phyloP scores from a whole-genome alignment of 2,329 filamentous ascomycete species.

The Epicoccum sorghinum region DNA sequence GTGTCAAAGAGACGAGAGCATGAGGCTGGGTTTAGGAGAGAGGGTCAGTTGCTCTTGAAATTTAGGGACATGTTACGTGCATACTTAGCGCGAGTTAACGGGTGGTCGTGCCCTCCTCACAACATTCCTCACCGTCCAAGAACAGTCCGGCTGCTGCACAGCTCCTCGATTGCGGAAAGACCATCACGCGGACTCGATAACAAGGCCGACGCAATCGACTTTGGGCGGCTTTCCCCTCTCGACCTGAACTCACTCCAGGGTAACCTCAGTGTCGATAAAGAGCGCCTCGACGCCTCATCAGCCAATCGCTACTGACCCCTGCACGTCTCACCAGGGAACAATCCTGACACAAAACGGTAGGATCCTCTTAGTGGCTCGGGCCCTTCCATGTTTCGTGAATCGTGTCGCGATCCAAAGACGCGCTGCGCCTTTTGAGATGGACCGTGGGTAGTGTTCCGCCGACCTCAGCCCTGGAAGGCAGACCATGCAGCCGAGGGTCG shows the following conservation, averaged over 20 bases:
- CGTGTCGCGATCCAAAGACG: neutral
- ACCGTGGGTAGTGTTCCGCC: slow-evolving; percentile 3
- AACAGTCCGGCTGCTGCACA: slow-evolving; percentile 10
- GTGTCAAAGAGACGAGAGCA: slow-evolving; percentile 25
- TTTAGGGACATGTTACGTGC: slow-evolving; percentile 22
- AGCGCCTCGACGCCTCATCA: slow-evolving; percentile 14
- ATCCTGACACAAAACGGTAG: slow-evolving; percentile 21
- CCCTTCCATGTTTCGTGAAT: slow-evolving; percentile 10
- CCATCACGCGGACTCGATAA: neutral
- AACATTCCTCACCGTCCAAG: slow-evolving; percentile 13
- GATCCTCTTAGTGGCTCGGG: slow-evolving; percentile 17
- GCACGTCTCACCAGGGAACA: slow-evolving; percentile 19
- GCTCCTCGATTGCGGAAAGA: slow-evolving; percentile 7
- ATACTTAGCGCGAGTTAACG: slow-evolving; percentile 16
- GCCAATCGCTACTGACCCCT: slow-evolving; percentile 20
- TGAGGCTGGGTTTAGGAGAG: slow-evolving; percentile 32
- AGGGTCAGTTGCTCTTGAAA: slow-evolving; percentile 22
- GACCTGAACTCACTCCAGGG: slow-evolving; percentile 1
- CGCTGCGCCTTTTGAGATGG: neutral
- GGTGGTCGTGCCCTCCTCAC: slow-evolving; percentile 11
- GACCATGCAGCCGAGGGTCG: neutral
- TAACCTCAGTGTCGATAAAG: slow-evolving; percentile 13
- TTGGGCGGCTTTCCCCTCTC: slow-evolving; percentile 3
- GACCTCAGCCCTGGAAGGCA: slow-evolving; percentile 1
- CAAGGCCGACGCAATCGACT: slow-evolving; percentile 5